Percentiles rank a stretch among this genome's conserved stretches.
phyloP scores from a whole-genome alignment of 306 rosid genomes.

The Arachis stenosperma region DNA sequence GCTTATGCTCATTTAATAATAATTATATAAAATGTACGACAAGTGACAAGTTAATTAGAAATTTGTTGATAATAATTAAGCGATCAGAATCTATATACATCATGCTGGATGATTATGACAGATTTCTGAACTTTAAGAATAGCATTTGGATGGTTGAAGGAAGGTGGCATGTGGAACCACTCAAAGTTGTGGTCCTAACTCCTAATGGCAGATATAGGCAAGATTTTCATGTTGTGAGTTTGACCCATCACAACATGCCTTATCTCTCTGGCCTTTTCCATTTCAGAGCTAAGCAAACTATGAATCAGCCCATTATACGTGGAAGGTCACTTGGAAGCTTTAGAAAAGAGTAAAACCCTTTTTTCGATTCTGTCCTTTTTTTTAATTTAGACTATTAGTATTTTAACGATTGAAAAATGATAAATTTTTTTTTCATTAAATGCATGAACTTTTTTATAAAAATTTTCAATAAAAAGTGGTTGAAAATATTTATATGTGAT shows the following conservation, averaged over 20 bases:
- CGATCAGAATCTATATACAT: no score
- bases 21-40: not conserved
- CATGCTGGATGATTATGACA: slow-evolving; percentile 13
- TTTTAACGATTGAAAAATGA: no score
- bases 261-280: slow-evolving; percentile 25
- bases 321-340: not conserved
- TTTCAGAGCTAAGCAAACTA: slow-evolving; percentile 19
- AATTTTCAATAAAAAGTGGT: no score
- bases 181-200: slow-evolving; percentile 50
- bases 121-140: slow-evolving; percentile 13
- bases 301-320: not conserved
- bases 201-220: slow-evolving; percentile 43
- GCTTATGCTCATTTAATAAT: not conserved
- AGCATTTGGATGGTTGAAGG: slow-evolving; percentile 24
- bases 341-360: not conserved
- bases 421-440: no score
- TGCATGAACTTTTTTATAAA: no score
- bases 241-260: slow-evolving; percentile 32
- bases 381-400: no score
- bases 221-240: slow-evolving; percentile 44
- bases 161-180: slow-evolving; percentile 35
- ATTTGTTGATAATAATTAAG: slow-evolving; percentile 1
- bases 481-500: no score
- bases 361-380: no score
- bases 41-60: not conserved